These are phyloP conservation scores for Sporothrix protearum DNA, from an alignment of 2,329 filamentous ascomycete species.

Conservation along the genomic window DNA sequence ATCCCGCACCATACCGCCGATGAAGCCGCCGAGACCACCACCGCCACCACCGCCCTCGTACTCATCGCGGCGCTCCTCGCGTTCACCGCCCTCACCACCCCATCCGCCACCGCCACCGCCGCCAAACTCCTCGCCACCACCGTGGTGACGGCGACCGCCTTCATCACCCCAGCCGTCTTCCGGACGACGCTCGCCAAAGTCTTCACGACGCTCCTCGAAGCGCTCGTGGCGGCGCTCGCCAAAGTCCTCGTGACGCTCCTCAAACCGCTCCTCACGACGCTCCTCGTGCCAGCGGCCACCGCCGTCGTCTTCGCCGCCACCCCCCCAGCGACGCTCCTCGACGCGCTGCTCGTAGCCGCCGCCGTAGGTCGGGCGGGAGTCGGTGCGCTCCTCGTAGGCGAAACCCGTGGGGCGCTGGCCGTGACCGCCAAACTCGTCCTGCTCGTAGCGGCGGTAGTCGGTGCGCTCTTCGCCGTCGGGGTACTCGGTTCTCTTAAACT, in stretches of 20 bases:
- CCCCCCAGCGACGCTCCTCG: conserved; percentile 46
- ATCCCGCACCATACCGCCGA: conserved; percentile 30
- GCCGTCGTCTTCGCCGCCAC: conserved; percentile 30
- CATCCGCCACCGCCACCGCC: conserved; percentile 18
- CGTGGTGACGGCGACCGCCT: conserved; percentile 25
- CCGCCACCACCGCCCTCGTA: neutral
- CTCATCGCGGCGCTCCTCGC: conserved; percentile 25
- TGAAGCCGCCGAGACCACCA: neutral
- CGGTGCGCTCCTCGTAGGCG: conserved; percentile 55
- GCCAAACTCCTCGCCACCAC: conserved; percentile 24
- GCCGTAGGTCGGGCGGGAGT: conserved; percentile 49
- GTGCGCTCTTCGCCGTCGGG: conserved; percentile 54
- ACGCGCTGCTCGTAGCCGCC: conserved; percentile 57
- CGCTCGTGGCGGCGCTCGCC: conserved; percentile 26
- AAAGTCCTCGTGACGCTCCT: conserved; percentile 30
- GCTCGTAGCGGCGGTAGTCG: conserved; percentile 61
- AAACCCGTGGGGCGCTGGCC: conserved; percentile 45
- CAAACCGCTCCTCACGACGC: conserved; percentile 23
- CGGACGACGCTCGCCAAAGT: conserved; percentile 23
- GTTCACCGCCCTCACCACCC: conserved; percentile 25
- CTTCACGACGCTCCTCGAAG: conserved; percentile 24
- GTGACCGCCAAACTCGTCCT: conserved; percentile 39
- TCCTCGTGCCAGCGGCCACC: conserved; percentile 28
- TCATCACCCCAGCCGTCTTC: conserved; percentile 19
- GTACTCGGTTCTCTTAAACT: conserved; percentile 57